A percentile compares a stretch with the other conserved stretches of the same genome.
phyloP scores from a whole-genome alignment of 2,329 filamentous ascomycete species.

The Talaromyces albobiverticillius region DNA sequence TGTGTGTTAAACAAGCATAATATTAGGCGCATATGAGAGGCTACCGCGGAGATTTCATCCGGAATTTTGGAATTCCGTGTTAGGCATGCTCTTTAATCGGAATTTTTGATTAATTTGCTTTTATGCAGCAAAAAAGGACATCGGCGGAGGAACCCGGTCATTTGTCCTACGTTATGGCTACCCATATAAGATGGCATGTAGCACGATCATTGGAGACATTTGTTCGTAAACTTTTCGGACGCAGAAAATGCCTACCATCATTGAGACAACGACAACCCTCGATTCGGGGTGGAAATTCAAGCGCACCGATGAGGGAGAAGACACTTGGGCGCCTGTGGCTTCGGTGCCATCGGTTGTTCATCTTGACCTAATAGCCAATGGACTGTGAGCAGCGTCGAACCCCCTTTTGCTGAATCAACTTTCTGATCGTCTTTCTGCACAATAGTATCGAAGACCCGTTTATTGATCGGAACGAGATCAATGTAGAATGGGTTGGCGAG shows the following conservation, averaged over 20 bases:
- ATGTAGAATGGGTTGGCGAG: slow-evolving; percentile 31
- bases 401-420: background rate
- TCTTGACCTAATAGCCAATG: slow-evolving; percentile 25
- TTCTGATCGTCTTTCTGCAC: background rate
- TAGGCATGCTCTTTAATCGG: too few species aligned
- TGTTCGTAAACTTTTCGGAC: background rate
- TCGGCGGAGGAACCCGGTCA: too few species aligned
- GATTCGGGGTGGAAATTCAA: slow-evolving; percentile 36
- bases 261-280: background rate
- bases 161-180: too few species aligned
- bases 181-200: background rate
- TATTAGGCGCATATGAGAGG: too few species aligned
- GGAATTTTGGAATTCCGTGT: background rate
- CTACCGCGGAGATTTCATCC: background rate
- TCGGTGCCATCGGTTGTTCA: slow-evolving; percentile 33
- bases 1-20: too few species aligned
- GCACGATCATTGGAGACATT: too few species aligned
- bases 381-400: slow-evolving; percentile 25
- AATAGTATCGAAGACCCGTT: slow-evolving; percentile 28
- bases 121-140: background rate
- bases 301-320: slow-evolving; percentile 20
- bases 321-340: slow-evolving; percentile 29
- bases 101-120: background rate
- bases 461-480: slow-evolving; percentile 26
- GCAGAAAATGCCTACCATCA: background rate